Base-by-base conservation (phyloP, 2,329 filamentous ascomycete genomes). In the Penicillium thymicola region DNA sequence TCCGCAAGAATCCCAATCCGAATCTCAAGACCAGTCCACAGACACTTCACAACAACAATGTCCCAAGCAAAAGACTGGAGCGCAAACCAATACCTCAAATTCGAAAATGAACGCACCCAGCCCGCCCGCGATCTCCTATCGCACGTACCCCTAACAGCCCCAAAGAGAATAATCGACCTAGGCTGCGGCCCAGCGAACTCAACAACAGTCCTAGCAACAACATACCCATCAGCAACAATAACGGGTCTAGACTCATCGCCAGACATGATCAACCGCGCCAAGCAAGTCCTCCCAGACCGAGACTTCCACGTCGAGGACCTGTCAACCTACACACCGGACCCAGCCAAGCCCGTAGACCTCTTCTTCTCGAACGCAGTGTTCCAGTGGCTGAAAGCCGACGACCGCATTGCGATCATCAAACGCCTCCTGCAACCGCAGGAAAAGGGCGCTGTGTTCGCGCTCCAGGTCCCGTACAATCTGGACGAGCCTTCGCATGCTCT, bases 151-250 rank as follows among this genome's bases (percentile, higher is more conserved):
- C 71, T 80, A 1, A 61, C 71, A 14, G 53, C 65, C 0, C 71
- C 81, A n/a, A 64, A 71, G 10, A 71, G 67, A 28, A 78, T 86
- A 61, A 72, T 84, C 62, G 84, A 86, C 57, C 73, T 86, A 1
- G 84, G 84, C 61, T 86, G 84, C 67, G 84, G 84, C 0, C 84
- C 84, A 0, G 84, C 80, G 5, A 86, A 85, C 70, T 83, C 80
- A 2, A 86, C 83, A 0, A 68, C 71, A 1, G 77, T 80, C 1
- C 75, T 86, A 2, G 68, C 71, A 5, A 62, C 67, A 3, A 75
- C 75, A 5, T 86, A 80, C 65, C 81, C 82, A 0, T 44, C 68
- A 4, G 79, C 83, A 0, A 55, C 65, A 0, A 62, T 85, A 42
- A 72, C 73, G 0, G 84, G 82, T 10, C 75, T 86, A 44, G 84